A percentile compares a stretch with the other conserved stretches of the same genome.
Evolutionary conservation across 176 grass and related monocot genomes (phyloP).

Genomic region (Melocanna baccifera): DNA sequence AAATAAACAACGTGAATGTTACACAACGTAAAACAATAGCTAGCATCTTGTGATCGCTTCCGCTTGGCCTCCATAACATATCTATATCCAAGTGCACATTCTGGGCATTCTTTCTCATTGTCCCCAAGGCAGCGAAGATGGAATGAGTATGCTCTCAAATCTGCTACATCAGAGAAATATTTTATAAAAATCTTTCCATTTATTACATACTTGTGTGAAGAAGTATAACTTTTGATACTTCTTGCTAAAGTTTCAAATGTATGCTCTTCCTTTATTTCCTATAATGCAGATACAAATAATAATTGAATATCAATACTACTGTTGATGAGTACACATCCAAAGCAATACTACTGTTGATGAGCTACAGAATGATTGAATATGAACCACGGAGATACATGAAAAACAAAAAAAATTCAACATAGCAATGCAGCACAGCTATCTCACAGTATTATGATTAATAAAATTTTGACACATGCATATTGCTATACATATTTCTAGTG

Average conservation of each 20-base stretch:
- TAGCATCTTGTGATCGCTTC: constrained; percentile 77
- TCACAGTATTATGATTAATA: too few relatives aligned
- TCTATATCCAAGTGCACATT: constrained; percentile 91
- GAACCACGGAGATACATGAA: too few relatives aligned
- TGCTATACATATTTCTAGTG: too few relatives aligned
- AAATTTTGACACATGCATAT: too few relatives aligned
- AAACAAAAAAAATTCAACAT: too few relatives aligned
- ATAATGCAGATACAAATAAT: too few relatives aligned
- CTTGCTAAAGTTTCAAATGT: too few relatives aligned
- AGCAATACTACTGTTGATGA: background rate
- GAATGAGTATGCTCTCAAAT: constrained; percentile 40
- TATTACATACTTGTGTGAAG: background rate
- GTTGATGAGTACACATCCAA: background rate
- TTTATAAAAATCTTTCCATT: background rate
- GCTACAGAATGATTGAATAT: background rate
- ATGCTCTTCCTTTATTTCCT: too few relatives aligned
- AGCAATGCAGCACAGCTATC: too few relatives aligned
- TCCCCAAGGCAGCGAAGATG: constrained; percentile 74
- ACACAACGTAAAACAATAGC: constrained; percentile 16
- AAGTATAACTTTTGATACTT: too few relatives aligned
- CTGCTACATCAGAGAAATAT: background rate
- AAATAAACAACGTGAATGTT: constrained; percentile 20
- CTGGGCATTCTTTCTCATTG: constrained; percentile 86
- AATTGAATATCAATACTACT: too few relatives aligned
- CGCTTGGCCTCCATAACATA: constrained; percentile 67